These are phyloP conservation scores for Emydomyces testavorans DNA, from an alignment of 2,329 filamentous ascomycete species.

Conservation along the genomic window DNA sequence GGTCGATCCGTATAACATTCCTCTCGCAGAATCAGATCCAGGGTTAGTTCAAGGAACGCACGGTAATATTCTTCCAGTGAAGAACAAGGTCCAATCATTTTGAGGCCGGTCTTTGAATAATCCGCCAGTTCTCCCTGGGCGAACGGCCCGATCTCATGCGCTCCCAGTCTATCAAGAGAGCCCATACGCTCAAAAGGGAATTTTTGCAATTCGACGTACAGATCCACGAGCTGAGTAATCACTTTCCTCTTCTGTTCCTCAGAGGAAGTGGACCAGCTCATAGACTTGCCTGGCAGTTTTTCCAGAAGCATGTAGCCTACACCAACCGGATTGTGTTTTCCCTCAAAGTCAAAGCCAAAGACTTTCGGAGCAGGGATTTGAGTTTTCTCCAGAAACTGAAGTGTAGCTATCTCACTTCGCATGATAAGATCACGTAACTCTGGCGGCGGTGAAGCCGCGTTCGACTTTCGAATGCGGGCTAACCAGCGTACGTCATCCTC, in stretches of 20 bases:
- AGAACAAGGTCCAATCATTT: constrained; percentile 22
- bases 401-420: constrained; percentile 34
- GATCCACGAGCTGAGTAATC: constrained; percentile 31
- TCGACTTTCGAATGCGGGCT: too few species aligned
- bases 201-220: constrained; percentile 31
- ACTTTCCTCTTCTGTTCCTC: constrained; percentile 28
- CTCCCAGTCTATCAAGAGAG: constrained; percentile 23
- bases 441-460: too few species aligned
- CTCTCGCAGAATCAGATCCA: constrained; percentile 24
- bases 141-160: constrained; percentile 15
- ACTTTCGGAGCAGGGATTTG: constrained; percentile 29
- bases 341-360: constrained; percentile 25
- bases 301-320: constrained; percentile 34
- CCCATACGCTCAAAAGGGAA: constrained; percentile 31
- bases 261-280: constrained; percentile 25
- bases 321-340: constrained; percentile 22
- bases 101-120: constrained; percentile 14
- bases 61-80: constrained; percentile 27
- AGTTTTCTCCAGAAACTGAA: constrained; percentile 30
- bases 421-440: too few species aligned
- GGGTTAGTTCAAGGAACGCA: constrained; percentile 22
- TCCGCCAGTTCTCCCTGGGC: constrained; percentile 22
- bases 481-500: too few species aligned
- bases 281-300: constrained; percentile 29
- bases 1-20: constrained; percentile 23